A percentile compares a stretch with the other conserved stretches of the same genome.
phyloP scores from a whole-genome alignment of 306 rosid genomes.

The Argentina anserina region DNA sequence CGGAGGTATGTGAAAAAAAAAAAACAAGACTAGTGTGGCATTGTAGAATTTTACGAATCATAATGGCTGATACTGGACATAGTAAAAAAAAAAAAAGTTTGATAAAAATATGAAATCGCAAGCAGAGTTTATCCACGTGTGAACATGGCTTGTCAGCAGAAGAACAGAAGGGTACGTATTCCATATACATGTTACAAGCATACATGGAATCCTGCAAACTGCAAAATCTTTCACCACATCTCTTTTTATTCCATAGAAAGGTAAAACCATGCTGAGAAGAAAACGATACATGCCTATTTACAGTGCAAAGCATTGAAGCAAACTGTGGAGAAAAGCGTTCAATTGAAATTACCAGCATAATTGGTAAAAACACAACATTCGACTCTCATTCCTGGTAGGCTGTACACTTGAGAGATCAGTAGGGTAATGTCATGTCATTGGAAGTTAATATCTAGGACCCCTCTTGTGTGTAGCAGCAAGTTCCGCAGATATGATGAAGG shows the following conservation, averaged over 20 bases:
- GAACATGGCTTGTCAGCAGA: neutral
- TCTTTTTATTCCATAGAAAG: constrained; percentile 3
- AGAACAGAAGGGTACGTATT: neutral
- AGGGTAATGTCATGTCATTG: constrained; percentile 1
- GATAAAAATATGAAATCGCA: too few relatives aligned
- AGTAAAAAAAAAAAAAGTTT: too few relatives aligned
- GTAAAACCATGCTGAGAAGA: neutral
- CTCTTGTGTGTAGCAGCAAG: constrained; percentile 58
- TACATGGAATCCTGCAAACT: neutral
- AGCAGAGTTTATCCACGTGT: too few relatives aligned
- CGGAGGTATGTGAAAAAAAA: too few relatives aligned
- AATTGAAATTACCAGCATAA: constrained; percentile 1
- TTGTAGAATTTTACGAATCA: neutral
- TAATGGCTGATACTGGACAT: neutral
- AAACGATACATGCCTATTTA: constrained; percentile 14
- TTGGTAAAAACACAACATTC: neutral
- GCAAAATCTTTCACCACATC: neutral
- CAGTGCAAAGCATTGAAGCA: constrained; percentile 9
- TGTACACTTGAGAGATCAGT: constrained; percentile 2
- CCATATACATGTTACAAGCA: neutral
- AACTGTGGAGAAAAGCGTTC: neutral
- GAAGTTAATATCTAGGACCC: constrained; percentile 19
- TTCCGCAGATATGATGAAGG: constrained; percentile 70
- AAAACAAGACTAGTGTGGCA: neutral
- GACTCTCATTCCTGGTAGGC: neutral